Percentiles rank a stretch among this genome's conserved stretches.
phyloP scores from a whole-genome alignment of 805 yeast species.

The Kazachstania psychrophila region DNA sequence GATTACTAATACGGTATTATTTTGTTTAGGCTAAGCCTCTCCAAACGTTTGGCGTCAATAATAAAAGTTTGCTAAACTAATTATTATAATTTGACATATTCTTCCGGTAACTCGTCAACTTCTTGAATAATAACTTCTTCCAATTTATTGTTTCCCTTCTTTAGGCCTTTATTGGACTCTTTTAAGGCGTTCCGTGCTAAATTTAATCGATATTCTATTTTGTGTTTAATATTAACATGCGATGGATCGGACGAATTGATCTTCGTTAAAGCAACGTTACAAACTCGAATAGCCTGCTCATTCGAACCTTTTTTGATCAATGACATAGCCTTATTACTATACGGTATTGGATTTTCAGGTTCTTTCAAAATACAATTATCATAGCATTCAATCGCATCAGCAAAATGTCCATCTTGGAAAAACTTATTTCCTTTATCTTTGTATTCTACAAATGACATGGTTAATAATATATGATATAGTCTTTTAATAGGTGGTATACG shows the following conservation, averaged over 20 bases:
- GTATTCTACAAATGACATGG: conserved; percentile 14
- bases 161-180: neutral
- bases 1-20: too few species aligned
- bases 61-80: too few species aligned
- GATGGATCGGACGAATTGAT: conserved; percentile 10
- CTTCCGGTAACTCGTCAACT: conserved; percentile 38
- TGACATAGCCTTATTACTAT: conserved; percentile 65
- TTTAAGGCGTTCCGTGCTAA: conserved; percentile 26
- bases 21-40: too few species aligned
- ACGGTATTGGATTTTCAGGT: conserved; percentile 44
- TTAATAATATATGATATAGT: too few species aligned
- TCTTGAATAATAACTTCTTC: conserved; percentile 31
- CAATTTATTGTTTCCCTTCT: neutral
- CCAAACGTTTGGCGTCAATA: too few species aligned
- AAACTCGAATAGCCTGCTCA: conserved; percentile 40
- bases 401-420: conserved; percentile 37
- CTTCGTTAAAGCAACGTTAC: conserved; percentile 38
- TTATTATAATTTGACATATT: conserved; percentile 16
- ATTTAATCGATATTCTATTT: conserved; percentile 46
- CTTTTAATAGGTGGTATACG: too few species aligned
- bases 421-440: conserved; percentile 44
- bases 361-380: conserved; percentile 45
- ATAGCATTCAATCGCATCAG: conserved; percentile 45
- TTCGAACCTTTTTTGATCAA: conserved; percentile 43
- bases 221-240: conserved; percentile 32